A percentile compares a stretch with the other conserved stretches of the same genome.
Conservation (phyloP, 495 filamentous ascomycete species). For the Polyplosphaeria fusca region DNA sequence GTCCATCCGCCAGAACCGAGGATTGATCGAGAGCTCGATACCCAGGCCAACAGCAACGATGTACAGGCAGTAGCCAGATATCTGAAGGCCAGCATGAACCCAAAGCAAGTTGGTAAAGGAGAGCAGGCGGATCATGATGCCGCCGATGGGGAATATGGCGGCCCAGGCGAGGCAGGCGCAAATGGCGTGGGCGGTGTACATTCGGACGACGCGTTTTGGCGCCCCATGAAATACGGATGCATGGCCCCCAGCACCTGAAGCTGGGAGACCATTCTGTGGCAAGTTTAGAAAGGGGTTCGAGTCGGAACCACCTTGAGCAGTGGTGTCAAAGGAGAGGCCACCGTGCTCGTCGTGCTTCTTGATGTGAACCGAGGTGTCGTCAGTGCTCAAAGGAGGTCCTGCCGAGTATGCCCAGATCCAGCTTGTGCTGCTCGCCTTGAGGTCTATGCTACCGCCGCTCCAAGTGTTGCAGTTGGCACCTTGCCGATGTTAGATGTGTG, state of each 20-base stretch:
- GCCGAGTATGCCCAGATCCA: background rate
- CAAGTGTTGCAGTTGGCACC: background rate
- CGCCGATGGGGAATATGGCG: conserved; percentile 47
- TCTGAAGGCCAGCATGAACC: conserved; percentile 38
- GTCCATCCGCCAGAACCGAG: conserved; percentile 6
- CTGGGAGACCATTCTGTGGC: background rate
- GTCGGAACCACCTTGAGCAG: background rate
- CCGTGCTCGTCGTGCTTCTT: background rate
- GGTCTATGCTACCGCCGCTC: background rate
- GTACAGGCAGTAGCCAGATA: conserved; percentile 35
- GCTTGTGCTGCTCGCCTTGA: background rate
- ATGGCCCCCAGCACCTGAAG: background rate
- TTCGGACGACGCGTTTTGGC: background rate
- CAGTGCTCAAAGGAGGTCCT: background rate
- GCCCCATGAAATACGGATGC: background rate
- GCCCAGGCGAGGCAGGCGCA: conserved; percentile 38
- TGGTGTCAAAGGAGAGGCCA: background rate
- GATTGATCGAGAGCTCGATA: conserved; percentile 33
- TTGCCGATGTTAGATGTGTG: background rate
- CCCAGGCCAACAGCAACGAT: conserved; percentile 37
- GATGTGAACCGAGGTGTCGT: background rate
- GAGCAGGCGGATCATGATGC: conserved; percentile 44
- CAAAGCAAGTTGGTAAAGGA: conserved; percentile 37
- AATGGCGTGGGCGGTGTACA: conserved; percentile 36
- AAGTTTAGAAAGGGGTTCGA: background rate